Base-by-base conservation (phyloP, 2,329 filamentous ascomycete species). In the Lithohypha guttulata region DNA sequence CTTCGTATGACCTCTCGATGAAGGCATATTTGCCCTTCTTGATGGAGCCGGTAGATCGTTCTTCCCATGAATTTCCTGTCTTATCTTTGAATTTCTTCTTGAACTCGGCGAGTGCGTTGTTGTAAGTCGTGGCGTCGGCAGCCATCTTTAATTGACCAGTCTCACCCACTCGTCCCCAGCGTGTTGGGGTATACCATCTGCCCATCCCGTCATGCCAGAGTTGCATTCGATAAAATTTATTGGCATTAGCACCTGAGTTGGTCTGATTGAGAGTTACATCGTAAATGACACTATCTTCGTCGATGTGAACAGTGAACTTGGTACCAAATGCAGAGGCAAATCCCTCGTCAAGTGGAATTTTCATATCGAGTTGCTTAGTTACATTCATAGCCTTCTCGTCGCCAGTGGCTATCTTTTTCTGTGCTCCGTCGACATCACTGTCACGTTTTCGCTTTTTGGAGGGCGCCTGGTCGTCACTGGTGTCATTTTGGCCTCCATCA, bases 231-330 rank as follows among this genome's bases (percentile, higher is more conserved):
- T 84, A 85, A 57, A 84, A 85, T 29, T 54, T 50, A 44, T 50
- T 50, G 33, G 45, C 45, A 38, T 50, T 50, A 10, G 18, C 19
- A 21, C 31, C 29, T 3, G 81, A 65, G 49, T 85, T 82, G 8
- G 84, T 81, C 55, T 87, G 81, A 50, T 87, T 91, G 31, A 93
- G 65, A 0, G 81, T 77, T 0, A 81, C 84, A 54, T 93, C 84
- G 56, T 75, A 89, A 33, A 89, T 84, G 40, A 80, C 61, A 14
- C 76, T 75, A 26, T 70, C 59, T 1, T 70, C 60, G 44, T 79
- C 79, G 41, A 89, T 72, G 53, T 81, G 77, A 21, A 93, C 83
- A 13, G 60, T 53, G 27, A 62, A 10, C 50, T 54, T 8, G 42
- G 6, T 15, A 15, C 33, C 22, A n/a, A 15, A 14, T 2, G 65